These are phyloP conservation scores for Fusarium concolor DNA, from an alignment of 2,329 filamentous ascomycete genomes.

Conservation along the genomic window DNA sequence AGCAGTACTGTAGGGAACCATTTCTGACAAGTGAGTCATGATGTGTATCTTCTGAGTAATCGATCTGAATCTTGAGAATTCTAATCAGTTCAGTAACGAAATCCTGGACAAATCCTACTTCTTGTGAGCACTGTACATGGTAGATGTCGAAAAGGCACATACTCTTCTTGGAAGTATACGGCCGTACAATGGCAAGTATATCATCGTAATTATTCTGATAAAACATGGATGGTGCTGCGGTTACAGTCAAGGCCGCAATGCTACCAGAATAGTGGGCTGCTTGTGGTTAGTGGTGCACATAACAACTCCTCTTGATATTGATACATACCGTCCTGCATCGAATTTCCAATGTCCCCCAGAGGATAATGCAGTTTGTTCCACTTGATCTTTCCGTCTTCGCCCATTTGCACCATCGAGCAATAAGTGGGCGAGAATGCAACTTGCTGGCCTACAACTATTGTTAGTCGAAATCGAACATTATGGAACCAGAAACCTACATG, in stretches of 20 bases:
- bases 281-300: conserved; percentile 4
- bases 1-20: conserved; percentile 75
- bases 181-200: conserved; percentile 75
- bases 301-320: conserved; percentile 5
- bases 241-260: conserved; percentile 70
- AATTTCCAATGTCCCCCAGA: conserved; percentile 60
- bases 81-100: conserved; percentile 76
- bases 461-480: conserved; percentile 16
- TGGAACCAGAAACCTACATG: conserved; percentile 62
- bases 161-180: conserved; percentile 53
- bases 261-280: conserved; percentile 67
- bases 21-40: conserved; percentile 81
- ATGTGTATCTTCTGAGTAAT: conserved; percentile 81
- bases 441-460: conserved; percentile 61
- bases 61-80: conserved; percentile 78
- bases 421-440: conserved; percentile 71
- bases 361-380: conserved; percentile 69
- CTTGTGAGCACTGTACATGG: conserved; percentile 28
- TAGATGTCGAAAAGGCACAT: neutral
- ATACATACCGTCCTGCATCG: conserved; percentile 61
- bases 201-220: conserved; percentile 72
- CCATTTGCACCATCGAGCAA: conserved; percentile 68
- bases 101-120: conserved; percentile 67
- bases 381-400: conserved; percentile 67
- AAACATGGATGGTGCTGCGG: conserved; percentile 59